A percentile compares a stretch with the other conserved stretches of the same genome.
These are phyloP conservation scores for Wilcoxina mikolae DNA, from an alignment of 495 filamentous ascomycete genomes.

Conservation along the genomic window DNA sequence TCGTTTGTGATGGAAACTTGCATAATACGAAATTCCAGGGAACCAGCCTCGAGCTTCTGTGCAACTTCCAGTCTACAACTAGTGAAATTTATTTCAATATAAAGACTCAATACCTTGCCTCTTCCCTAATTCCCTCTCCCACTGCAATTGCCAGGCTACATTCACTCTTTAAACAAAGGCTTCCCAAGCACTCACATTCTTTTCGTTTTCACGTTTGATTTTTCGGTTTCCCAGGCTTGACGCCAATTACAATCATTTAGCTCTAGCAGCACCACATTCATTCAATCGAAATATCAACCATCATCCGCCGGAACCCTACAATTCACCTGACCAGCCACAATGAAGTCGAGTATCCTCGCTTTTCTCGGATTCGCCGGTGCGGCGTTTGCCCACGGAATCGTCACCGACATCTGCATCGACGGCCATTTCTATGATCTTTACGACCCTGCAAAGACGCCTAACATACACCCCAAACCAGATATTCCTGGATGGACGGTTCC, in stretches of 20 bases:
- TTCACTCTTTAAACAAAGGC: background rate
- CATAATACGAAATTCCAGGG: too few species aligned
- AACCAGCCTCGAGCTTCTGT: too few species aligned
- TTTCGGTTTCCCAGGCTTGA: background rate
- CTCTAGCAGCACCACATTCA: background rate
- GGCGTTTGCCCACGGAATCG: constrained; percentile 48
- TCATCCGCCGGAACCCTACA: background rate
- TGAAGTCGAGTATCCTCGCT: constrained; percentile 27
- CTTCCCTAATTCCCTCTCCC: too few species aligned
- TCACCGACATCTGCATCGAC: constrained; percentile 45
- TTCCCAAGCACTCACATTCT: background rate
- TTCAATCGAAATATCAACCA: background rate
- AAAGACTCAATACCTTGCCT: too few species aligned
- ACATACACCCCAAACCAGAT: constrained; percentile 30
- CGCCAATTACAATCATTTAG: background rate
- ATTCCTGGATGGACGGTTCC: constrained; percentile 39
- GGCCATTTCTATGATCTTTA: constrained; percentile 38
- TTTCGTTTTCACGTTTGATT: too few species aligned
- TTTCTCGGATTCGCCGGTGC: constrained; percentile 38
- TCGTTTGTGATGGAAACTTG: too few species aligned
- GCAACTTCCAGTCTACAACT: too few species aligned
- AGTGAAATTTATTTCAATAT: too few species aligned
- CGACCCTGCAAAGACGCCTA: constrained; percentile 32
- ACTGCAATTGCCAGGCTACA: too few species aligned
- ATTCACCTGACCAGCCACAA: background rate